Percentiles rank a stretch among this genome's conserved stretches.
These are phyloP conservation scores for Xylariaceae sp. DNA, from an alignment of 2,329 filamentous ascomycete species.

Conservation along the genomic window DNA sequence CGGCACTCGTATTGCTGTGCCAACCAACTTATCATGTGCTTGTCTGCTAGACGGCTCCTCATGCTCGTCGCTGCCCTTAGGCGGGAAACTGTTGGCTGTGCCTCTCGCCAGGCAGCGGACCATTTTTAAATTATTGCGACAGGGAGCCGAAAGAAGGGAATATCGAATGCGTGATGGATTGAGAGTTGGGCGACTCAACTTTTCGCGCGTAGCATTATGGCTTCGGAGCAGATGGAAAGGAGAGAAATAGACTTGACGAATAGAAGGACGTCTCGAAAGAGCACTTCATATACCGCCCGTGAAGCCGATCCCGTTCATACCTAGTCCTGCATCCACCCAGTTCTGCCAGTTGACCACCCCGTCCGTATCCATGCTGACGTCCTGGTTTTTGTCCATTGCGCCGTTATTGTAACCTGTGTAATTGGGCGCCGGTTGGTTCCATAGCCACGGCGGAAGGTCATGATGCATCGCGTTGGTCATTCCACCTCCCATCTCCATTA, in stretches of 20 bases:
- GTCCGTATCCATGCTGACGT: constrained; percentile 35
- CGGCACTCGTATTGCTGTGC: neutral
- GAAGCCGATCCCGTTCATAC: constrained; percentile 29
- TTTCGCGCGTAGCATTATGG: no score
- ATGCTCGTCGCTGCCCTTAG: neutral
- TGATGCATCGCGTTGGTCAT: constrained; percentile 27
- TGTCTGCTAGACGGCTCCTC: no score
- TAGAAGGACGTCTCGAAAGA: neutral
- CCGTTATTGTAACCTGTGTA: constrained; percentile 8
- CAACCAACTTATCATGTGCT: neutral
- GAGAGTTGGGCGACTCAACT: no score
- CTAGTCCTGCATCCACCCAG: constrained; percentile 36
- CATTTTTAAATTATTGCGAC: no score
- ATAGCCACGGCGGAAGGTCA: constrained; percentile 40
- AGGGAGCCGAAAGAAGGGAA: no score
- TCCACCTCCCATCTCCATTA: neutral
- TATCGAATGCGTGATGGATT: no score
- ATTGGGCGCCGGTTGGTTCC: constrained; percentile 32
- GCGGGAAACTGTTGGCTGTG: neutral
- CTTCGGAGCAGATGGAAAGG: no score
- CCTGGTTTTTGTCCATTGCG: constrained; percentile 33
- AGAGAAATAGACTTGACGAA: no score
- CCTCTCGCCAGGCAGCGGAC: neutral
- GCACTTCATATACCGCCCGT: constrained; percentile 28
- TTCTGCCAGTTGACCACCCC: constrained; percentile 47